These are phyloP conservation scores for Pichia inconspicua DNA, from an alignment of 1,139 yeast genomes.

Conservation along the genomic window DNA sequence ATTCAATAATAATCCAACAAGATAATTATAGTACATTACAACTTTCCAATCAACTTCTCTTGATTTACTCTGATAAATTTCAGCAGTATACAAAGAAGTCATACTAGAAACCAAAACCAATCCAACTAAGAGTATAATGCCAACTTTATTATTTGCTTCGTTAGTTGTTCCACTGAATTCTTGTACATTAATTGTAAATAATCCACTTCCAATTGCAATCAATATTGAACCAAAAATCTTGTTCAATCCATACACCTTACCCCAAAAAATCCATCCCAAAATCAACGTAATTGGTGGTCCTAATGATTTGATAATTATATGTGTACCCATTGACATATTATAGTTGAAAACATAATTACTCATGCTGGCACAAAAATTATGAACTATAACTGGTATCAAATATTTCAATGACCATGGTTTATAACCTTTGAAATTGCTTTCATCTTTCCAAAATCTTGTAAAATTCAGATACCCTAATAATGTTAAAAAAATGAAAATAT, in stretches of 20 bases:
- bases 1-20: slow-evolving; percentile 52
- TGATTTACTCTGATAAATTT: slow-evolving; percentile 30
- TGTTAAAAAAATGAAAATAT: slow-evolving; percentile 41
- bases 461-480: slow-evolving; percentile 6
- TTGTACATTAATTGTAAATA: slow-evolving; percentile 33
- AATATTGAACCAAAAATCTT: slow-evolving; percentile 47
- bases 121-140: slow-evolving; percentile 8
- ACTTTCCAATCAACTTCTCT: slow-evolving; percentile 50
- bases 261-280: slow-evolving; percentile 41
- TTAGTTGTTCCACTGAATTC: background rate
- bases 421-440: background rate
- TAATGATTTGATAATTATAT: slow-evolving; percentile 59
- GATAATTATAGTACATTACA: slow-evolving; percentile 53
- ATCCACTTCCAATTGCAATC: slow-evolving; percentile 49
- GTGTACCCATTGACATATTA: slow-evolving; percentile 58
- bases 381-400: slow-evolving; percentile 9
- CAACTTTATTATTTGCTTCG: background rate
- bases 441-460: background rate
- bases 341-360: slow-evolving; percentile 55
- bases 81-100: slow-evolving; percentile 50
- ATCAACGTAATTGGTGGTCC: slow-evolving; percentile 58
- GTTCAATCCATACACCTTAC: slow-evolving; percentile 37
- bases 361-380: slow-evolving; percentile 22
- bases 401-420: background rate
- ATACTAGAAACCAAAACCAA: slow-evolving; percentile 23